Conservation (phyloP, 768 basidiomycete genomes). For the Naganishia friedmannii region DNA sequence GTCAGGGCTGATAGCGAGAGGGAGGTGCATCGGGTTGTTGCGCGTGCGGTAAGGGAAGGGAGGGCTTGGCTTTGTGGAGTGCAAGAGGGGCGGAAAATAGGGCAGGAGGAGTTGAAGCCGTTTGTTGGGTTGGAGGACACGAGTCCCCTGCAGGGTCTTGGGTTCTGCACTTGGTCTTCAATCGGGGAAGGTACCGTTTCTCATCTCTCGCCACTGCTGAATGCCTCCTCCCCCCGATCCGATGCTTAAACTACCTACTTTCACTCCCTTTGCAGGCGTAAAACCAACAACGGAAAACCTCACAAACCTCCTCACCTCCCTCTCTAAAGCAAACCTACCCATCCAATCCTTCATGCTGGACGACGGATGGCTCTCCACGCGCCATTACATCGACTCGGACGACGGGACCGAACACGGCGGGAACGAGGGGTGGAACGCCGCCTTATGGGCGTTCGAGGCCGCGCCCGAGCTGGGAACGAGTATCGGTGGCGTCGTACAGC, state of each 20-base stretch:
- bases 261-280: slow-evolving; percentile 13
- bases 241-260: no score
- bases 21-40: neutral
- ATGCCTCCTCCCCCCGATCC: no score
- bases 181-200: slow-evolving; percentile 29
- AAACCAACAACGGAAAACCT: slow-evolving; percentile 29
- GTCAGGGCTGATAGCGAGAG: slow-evolving; percentile 18
- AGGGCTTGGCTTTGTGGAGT: slow-evolving; percentile 20
- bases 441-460: slow-evolving; percentile 30
- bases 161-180: slow-evolving; percentile 42
- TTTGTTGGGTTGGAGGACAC: neutral
- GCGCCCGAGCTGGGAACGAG: slow-evolving; percentile 27
- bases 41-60: neutral
- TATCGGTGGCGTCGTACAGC: slow-evolving; percentile 23
- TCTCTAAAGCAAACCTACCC: slow-evolving; percentile 27
- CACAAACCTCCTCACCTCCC: slow-evolving; percentile 34
- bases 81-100: slow-evolving; percentile 31
- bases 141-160: slow-evolving; percentile 37
- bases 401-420: neutral
- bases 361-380: slow-evolving; percentile 39
- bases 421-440: neutral
- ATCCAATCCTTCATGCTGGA: slow-evolving; percentile 44
- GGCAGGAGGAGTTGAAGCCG: slow-evolving; percentile 20
- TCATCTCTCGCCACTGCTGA: no score
- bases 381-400: slow-evolving; percentile 31